Evolutionary conservation across 495 filamentous ascomycete genomes (phyloP).

Genomic region (Xylaria sp.): DNA sequence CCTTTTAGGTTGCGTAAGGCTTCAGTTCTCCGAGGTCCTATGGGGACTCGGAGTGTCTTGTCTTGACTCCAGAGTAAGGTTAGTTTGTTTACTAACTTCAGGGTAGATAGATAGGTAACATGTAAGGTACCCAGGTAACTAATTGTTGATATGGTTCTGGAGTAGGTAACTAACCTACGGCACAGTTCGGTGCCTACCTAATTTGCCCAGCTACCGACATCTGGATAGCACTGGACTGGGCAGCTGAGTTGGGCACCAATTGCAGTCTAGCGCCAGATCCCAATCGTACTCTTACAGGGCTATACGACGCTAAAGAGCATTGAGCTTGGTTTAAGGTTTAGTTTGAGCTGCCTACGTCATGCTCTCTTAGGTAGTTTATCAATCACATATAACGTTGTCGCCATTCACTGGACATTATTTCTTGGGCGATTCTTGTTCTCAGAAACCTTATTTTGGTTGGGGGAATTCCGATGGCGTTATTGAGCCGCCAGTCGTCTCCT

Average conservation of each 20-base stretch:
- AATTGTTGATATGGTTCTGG: background rate
- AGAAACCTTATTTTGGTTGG: constrained; percentile 9
- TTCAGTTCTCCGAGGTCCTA: background rate
- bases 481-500: background rate
- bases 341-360: constrained; percentile 6
- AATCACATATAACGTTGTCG: background rate
- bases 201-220: background rate
- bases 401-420: background rate
- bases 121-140: too few relatives aligned
- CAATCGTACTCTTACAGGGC: background rate
- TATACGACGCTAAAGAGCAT: constrained; percentile 5
- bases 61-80: background rate
- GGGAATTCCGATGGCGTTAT: background rate
- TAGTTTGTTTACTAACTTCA: constrained; percentile 6
- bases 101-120: too few relatives aligned
- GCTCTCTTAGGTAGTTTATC: background rate
- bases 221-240: background rate
- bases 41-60: background rate
- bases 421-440: background rate
- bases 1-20: background rate
- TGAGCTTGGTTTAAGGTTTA: constrained; percentile 15
- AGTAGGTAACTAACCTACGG: background rate
- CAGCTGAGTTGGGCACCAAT: constrained; percentile 1
- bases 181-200: constrained; percentile 10
- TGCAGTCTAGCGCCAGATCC: constrained; percentile 1